phyloP scores from a whole-genome alignment of 495 filamentous ascomycete genomes.

The Aspergillus heteromorphus region DNA sequence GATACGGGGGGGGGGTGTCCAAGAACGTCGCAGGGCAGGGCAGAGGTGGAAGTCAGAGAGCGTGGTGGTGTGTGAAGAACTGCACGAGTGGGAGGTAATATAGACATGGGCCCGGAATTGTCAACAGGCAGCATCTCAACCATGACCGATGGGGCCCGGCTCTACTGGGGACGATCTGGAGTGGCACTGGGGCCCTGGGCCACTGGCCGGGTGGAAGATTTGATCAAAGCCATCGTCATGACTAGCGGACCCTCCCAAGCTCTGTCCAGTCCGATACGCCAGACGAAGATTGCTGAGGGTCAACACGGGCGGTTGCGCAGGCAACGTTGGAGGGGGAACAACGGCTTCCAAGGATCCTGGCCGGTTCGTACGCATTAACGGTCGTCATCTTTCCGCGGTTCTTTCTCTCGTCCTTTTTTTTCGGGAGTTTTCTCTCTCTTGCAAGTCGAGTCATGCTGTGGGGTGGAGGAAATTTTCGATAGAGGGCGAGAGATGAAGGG shows the following conservation, averaged over 20 bases:
- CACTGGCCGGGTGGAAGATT: conserved; percentile 1
- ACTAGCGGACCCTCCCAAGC: conserved; percentile 3
- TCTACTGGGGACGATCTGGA: conserved; percentile 12
- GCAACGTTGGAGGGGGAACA: conserved; percentile 11
- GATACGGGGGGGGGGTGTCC: not conserved
- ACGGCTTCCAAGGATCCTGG: not conserved
- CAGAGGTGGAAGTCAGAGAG: not conserved
- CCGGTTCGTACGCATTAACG: no score
- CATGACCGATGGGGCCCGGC: conserved; percentile 2
- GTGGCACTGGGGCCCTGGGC: no score
- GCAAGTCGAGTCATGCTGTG: no score
- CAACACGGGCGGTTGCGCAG: conserved; percentile 20
- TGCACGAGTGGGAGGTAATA: not conserved
- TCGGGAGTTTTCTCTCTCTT: no score
- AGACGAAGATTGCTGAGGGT: conserved; percentile 5
- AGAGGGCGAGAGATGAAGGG: not conserved
- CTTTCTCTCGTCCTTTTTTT: no score
- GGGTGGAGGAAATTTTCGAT: no score
- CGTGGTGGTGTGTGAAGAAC: not conserved
- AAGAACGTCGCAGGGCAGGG: not conserved
- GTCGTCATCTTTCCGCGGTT: no score
- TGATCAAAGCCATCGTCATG: conserved; percentile 12
- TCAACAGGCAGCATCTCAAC: conserved; percentile 14
- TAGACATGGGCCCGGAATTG: not conserved
- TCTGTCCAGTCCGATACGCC: conserved; percentile 1